Evolutionary conservation across 768 basidiomycete species (phyloP).

Genomic region (Xerocomellus intermedius): DNA sequence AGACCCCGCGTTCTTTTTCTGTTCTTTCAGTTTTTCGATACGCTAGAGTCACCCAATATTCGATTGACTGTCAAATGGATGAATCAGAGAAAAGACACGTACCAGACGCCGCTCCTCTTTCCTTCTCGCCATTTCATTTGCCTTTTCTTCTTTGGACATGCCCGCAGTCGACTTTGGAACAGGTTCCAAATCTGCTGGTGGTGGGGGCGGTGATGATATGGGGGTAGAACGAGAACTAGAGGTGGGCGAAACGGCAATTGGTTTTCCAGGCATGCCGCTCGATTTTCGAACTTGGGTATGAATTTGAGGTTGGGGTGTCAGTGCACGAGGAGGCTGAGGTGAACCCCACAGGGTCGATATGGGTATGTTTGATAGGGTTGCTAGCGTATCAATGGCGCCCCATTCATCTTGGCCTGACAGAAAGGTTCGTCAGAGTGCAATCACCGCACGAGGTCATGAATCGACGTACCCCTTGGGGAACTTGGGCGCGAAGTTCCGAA

Average conservation of each 20-base stretch:
- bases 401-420: conserved; percentile 19
- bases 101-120: conserved; percentile 93
- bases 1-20: conserved; percentile 55
- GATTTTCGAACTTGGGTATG: conserved; percentile 4
- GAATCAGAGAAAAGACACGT: conserved; percentile 17
- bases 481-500: conserved; percentile 19
- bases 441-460: not conserved
- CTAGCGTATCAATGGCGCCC: conserved; percentile 14
- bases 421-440: not conserved
- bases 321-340: conserved; percentile 15
- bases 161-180: conserved; percentile 35
- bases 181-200: conserved; percentile 11
- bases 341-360: conserved; percentile 18
- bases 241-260: conserved; percentile 8
- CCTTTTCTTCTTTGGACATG: conserved; percentile 88
- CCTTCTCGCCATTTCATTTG: conserved; percentile 86
- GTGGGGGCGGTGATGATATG: conserved; percentile 21
- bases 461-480: conserved; percentile 12
- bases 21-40: conserved; percentile 77
- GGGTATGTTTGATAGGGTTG: conserved; percentile 1
- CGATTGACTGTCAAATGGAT: not conserved
- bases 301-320: conserved; percentile 21
- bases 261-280: conserved; percentile 1
- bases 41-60: conserved; percentile 40
- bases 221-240: conserved; percentile 25